Evolutionary conservation across 805 yeast genomes (phyloP).

Genomic region (Yarrowia sp.): DNA sequence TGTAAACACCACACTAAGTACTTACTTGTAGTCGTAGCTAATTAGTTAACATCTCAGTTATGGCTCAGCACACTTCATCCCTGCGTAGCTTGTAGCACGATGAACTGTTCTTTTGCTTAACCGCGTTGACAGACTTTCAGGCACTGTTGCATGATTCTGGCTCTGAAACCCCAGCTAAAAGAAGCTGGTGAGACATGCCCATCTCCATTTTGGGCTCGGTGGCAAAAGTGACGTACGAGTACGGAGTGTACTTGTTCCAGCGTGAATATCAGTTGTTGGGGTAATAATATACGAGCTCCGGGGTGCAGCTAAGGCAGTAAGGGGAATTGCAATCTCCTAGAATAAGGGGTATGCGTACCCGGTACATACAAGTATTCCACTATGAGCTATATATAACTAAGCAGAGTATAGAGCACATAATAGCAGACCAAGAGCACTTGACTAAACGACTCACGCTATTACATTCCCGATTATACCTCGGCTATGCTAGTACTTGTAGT

Average conservation of each 20-base stretch:
- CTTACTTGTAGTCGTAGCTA: no score
- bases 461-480: not conserved
- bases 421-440: no score
- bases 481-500: not conserved
- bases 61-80: not conserved
- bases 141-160: conserved; percentile 25
- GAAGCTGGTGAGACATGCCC: not conserved
- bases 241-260: not conserved
- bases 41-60: not conserved
- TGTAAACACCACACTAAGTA: no score
- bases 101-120: not conserved
- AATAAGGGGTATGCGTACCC: no score
- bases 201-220: not conserved
- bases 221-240: conserved; percentile 13
- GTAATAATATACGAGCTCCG: not conserved
- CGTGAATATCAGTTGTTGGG: not conserved
- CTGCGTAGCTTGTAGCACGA: conserved; percentile 9
- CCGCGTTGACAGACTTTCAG: conserved; percentile 6
- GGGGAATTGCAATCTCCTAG: no score
- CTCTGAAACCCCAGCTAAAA: conserved; percentile 17
- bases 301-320: no score
- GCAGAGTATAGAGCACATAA: no score
- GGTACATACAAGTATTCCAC: no score
- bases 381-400: no score
- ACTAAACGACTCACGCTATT: no score